Base-by-base conservation (phyloP, 805 yeast genomes). In the Metschnikowia lunata region DNA sequence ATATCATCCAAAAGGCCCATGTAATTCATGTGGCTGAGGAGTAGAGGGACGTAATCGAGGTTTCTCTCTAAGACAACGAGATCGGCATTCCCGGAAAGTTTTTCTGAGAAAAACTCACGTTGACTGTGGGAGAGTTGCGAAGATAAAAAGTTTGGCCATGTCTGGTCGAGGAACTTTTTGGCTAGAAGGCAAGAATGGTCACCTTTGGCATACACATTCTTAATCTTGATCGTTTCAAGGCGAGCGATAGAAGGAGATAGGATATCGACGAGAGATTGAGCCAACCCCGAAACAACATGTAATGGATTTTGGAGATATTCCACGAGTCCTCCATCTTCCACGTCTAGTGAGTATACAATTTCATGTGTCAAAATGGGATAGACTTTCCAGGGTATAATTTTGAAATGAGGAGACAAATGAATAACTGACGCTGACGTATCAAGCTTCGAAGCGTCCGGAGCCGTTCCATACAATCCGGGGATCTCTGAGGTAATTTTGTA, bases 1-100 rank as follows among this genome's bases (percentile, higher is more conserved):
- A 80, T 60, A 54, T 90, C 97, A 59, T 86, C 90, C 15, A 89
- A 68, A 12, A 93, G 68, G 0, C 98, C 99, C 13, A 78, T 71
- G 60, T 90, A 91, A 2, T 88, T 85, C 54, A 90, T 64, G 55
- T 90, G 97, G 26, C 82, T 79, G 43, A 88, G 64, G 9, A 88
- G 56, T 1, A 88, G 83, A 1, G 95, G 79, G 5, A 85, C 61
- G 35, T 78, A 74, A 63, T 91, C 99, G 27, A 83, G 61, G 42
- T 82, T 78, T 38, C 99, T 69, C 58, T 91, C 98, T 15, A 91
- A 57, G 1, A 90, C 82, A 6, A 91, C 72, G 27, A 90, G 64
- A 57, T 91, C 95, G 40, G 81, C 75, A 46, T 82, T 82, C 37
- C 76, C 66, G 9, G 69, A 69, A 30, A 69, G 63, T 43, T 61